Conservation (phyloP, 2,329 filamentous ascomycete genomes). For the Fusarium sp. region DNA sequence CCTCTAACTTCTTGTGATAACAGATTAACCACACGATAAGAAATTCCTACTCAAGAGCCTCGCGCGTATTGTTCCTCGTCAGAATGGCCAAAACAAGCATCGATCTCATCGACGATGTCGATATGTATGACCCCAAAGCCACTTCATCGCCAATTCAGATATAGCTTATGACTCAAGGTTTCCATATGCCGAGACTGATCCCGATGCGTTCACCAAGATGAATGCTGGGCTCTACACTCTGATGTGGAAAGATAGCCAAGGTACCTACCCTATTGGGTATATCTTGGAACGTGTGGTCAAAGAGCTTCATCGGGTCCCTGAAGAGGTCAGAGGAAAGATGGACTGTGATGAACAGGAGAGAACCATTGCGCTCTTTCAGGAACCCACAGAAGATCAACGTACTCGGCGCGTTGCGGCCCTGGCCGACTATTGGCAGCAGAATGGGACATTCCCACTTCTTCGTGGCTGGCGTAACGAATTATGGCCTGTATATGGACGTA, state of each 20-base stretch:
- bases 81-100: constrained; percentile 46
- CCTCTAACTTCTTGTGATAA: not conserved
- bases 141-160: not conserved
- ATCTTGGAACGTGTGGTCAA: constrained; percentile 64
- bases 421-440: constrained; percentile 74
- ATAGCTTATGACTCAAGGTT: constrained; percentile 67
- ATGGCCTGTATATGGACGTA: constrained; percentile 80
- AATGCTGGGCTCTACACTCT: constrained; percentile 75
- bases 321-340: constrained; percentile 68
- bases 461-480: constrained; percentile 83
- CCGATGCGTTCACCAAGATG: constrained; percentile 65
- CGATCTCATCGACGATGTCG: constrained; percentile 44
- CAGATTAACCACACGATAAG: not conserved
- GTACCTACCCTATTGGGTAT: constrained; percentile 73
- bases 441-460: constrained; percentile 79
- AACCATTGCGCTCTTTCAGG: constrained; percentile 73
- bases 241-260: constrained; percentile 71
- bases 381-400: constrained; percentile 71
- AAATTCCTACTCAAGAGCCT: not conserved
- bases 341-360: constrained; percentile 68
- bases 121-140: constrained; percentile 35
- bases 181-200: constrained; percentile 76
- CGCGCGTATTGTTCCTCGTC: not conserved
- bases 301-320: constrained; percentile 62
- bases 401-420: constrained; percentile 69